Evolutionary conservation across 1,284 basidiomycete species (phyloP).

Genomic region (Cystobasidium slooffiae): DNA sequence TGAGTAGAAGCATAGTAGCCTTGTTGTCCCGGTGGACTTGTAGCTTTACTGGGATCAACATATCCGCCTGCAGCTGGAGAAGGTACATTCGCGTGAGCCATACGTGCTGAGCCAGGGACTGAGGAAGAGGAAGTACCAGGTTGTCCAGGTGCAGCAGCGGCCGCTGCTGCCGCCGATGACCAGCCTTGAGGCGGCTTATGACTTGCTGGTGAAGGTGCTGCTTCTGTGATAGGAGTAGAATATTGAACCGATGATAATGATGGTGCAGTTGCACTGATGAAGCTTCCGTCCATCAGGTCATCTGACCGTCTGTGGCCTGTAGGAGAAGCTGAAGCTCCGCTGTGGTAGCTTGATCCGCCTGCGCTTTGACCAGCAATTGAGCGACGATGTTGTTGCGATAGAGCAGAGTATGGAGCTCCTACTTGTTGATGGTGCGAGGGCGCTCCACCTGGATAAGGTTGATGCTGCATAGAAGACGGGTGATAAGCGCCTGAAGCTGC

Average conservation of each 20-base stretch:
- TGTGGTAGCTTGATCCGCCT: constrained; percentile 35
- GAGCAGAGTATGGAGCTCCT: not conserved
- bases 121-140: not conserved
- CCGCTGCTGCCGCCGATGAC: not conserved
- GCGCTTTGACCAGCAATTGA: constrained; percentile 36
- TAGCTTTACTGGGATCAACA: not conserved
- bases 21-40: not conserved
- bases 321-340: constrained; percentile 24
- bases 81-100: constrained; percentile 5
- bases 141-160: not conserved
- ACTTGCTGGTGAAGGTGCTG: not conserved
- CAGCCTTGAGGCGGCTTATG: constrained; percentile 3
- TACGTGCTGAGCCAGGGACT: constrained; percentile 10
- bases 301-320: constrained; percentile 22
- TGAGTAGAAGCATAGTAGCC: constrained; percentile 17
- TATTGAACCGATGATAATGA: constrained; percentile 3
- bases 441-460: not conserved
- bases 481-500: not conserved
- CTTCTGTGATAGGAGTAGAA: constrained; percentile 9
- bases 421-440: not conserved
- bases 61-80: constrained; percentile 2
- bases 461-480: not conserved
- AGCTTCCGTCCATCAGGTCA: constrained; percentile 30
- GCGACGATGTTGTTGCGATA: constrained; percentile 15
- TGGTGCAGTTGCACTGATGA: not conserved